Percentiles rank a stretch among this genome's conserved stretches.
Conservation (phyloP, 768 basidiomycete species). For the Serendipita sp. region DNA sequence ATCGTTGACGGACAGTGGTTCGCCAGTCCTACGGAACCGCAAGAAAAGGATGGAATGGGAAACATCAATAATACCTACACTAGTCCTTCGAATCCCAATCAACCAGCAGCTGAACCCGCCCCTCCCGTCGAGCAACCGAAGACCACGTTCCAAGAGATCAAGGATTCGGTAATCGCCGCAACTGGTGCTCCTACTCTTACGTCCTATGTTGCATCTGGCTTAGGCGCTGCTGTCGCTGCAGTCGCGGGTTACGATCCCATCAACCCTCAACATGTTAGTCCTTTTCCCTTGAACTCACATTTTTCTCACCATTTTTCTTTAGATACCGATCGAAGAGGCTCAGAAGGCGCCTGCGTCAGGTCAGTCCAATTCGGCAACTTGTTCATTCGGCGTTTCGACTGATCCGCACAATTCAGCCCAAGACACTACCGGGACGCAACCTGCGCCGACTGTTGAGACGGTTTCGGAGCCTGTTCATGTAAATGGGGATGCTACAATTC, state of each 20-base stretch:
- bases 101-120: neutral
- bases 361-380: neutral
- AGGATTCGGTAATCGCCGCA: neutral
- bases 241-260: neutral
- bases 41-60: conserved; percentile 44
- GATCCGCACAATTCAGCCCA: neutral
- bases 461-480: neutral
- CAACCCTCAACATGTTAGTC: conserved; percentile 4
- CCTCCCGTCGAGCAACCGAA: neutral
- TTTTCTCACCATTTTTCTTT: too few species aligned
- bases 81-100: neutral
- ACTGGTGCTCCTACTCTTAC: neutral
- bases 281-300: neutral
- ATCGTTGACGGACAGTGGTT: conserved; percentile 60
- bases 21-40: conserved; percentile 35
- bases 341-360: neutral
- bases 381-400: neutral
- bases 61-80: conserved; percentile 54
- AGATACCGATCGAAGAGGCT: neutral
- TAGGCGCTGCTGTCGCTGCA: neutral
- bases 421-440: neutral
- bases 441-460: neutral
- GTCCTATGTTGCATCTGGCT: conserved; percentile 1
- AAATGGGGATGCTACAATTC: neutral
- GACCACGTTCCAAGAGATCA: neutral